These are phyloP conservation scores for Micractinium sp. DNA, from an alignment of 139 green algal species.

Conservation along the genomic window DNA sequence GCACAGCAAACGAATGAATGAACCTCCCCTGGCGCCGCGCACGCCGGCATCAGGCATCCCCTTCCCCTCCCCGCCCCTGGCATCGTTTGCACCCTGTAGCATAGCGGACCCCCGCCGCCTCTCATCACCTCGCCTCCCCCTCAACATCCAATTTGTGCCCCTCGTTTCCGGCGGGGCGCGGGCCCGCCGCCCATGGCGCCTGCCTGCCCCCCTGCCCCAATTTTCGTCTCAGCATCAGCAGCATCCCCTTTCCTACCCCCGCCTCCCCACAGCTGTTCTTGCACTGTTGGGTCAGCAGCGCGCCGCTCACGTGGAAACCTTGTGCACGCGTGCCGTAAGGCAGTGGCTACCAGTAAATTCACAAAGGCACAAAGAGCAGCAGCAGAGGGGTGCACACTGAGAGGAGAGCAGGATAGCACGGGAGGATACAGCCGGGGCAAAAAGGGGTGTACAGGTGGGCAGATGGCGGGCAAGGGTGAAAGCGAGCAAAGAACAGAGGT, in stretches of 20 bases:
- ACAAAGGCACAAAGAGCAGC: too few species aligned
- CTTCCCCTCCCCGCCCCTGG: background rate
- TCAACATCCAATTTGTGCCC: slow-evolving; percentile 8
- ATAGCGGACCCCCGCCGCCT: background rate
- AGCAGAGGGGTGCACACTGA: background rate
- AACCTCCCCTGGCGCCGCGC: background rate
- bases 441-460: too few species aligned
- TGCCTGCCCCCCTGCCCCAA: too few species aligned
- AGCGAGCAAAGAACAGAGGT: background rate
- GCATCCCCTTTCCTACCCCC: background rate
- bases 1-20: background rate
- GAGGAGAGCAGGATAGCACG: background rate
- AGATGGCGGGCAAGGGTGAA: too few species aligned
- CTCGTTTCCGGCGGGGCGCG: too few species aligned
- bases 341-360: too few species aligned
- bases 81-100: background rate
- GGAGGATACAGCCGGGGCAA: background rate
- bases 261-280: too few species aligned
- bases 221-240: background rate
- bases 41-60: background rate
- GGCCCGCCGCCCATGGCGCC: too few species aligned
- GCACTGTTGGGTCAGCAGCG: too few species aligned
- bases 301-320: too few species aligned
- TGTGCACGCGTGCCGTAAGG: too few species aligned
- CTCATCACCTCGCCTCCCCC: background rate